These are phyloP conservation scores for Hortaea werneckii DNA, from an alignment of 2,329 filamentous ascomycete genomes.

Conservation along the genomic window DNA sequence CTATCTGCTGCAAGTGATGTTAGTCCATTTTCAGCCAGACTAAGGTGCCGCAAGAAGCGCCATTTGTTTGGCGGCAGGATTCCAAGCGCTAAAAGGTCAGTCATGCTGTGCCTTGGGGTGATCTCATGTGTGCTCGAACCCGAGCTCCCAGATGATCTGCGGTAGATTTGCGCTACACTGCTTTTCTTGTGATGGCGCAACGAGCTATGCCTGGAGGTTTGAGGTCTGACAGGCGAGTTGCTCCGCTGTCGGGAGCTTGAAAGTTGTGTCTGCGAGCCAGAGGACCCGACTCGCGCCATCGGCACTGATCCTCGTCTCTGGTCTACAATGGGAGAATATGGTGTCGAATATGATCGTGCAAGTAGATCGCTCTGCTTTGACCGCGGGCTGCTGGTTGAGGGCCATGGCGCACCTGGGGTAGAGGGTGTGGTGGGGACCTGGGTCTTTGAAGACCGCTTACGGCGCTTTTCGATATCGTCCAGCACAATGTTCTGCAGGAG, in stretches of 20 bases:
- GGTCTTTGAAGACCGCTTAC: conserved; percentile 65
- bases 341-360: conserved; percentile 57
- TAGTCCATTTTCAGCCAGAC: conserved; percentile 81
- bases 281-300: conserved; percentile 50
- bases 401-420: conserved; percentile 47
- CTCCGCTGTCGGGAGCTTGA: conserved; percentile 51
- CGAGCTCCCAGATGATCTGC: conserved; percentile 86
- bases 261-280: conserved; percentile 26
- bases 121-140: conserved; percentile 59
- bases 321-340: conserved; percentile 50
- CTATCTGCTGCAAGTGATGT: conserved; percentile 68
- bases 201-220: conserved; percentile 62
- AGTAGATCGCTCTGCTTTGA: conserved; percentile 53
- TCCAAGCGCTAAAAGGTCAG: conserved; percentile 62
- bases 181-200: conserved; percentile 54
- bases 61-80: conserved; percentile 78
- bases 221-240: conserved; percentile 68
- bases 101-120: conserved; percentile 56
- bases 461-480: conserved; percentile 89
- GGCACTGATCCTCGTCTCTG: conserved; percentile 40
- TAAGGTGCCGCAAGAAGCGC: conserved; percentile 87
- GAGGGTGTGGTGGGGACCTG: conserved; percentile 65
- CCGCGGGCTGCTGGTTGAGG: conserved; percentile 37
- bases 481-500: conserved; percentile 86
- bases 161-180: conserved; percentile 54